Percentiles rank a stretch among this genome's conserved stretches.
Evolutionary conservation across 441 rosid genomes (phyloP).

Genomic region (Biscutella laevigata): DNA sequence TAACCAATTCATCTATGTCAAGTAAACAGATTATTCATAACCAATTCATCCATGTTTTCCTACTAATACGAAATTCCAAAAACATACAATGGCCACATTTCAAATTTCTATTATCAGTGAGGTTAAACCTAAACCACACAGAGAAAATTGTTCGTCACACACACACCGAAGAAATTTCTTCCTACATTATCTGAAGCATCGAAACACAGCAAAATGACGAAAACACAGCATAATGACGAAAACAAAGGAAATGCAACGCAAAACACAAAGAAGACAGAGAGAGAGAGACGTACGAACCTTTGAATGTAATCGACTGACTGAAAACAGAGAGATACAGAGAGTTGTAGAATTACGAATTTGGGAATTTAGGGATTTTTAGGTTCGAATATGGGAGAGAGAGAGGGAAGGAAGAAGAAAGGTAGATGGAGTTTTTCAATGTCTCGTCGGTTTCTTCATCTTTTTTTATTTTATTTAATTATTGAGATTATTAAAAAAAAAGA

Average conservation of each 20-base stretch:
- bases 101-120: too few species aligned
- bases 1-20: constrained; percentile 45
- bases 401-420: background rate
- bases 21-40: too few species aligned
- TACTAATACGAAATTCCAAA: too few species aligned
- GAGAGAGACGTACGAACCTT: background rate
- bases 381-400: constrained; percentile 10
- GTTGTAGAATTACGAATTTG: constrained; percentile 26
- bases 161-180: background rate
- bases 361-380: constrained; percentile 27
- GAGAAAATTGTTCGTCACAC: too few species aligned
- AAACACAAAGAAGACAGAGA: background rate
- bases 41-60: too few species aligned
- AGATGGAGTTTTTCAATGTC: constrained; percentile 22
- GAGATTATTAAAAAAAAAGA: too few species aligned
- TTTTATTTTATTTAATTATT: too few species aligned
- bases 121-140: too few species aligned
- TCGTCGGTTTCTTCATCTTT: constrained; percentile 12
- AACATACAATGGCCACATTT: too few species aligned
- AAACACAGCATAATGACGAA: background rate
- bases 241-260: background rate
- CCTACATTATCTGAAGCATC: constrained; percentile 16
- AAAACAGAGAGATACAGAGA: background rate
- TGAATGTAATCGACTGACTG: background rate
- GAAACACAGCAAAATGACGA: constrained; percentile 6